Evolutionary conservation across 768 basidiomycete species (phyloP).

Genomic region (Tephrocybe sp.): DNA sequence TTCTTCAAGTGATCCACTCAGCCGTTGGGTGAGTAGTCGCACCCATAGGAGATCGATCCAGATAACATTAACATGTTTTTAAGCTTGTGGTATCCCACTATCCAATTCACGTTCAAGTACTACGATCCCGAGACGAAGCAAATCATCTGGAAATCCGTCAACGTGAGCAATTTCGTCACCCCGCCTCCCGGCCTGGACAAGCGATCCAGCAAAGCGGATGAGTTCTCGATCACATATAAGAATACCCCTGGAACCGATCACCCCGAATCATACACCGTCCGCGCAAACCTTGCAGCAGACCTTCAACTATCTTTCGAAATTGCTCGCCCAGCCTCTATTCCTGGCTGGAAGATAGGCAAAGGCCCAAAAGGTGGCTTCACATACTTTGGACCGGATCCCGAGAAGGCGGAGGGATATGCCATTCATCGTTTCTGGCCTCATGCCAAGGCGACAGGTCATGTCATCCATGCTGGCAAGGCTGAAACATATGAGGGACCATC

Average conservation of each 20-base stretch:
- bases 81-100: conserved; percentile 91
- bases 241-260: conserved; percentile 52
- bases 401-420: conserved; percentile 8
- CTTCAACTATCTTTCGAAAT: conserved; percentile 80
- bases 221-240: conserved; percentile 76
- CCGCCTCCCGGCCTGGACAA: conserved; percentile 81
- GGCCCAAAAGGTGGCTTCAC: conserved; percentile 88
- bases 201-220: conserved; percentile 82
- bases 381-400: conserved; percentile 36
- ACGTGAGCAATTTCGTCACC: conserved; percentile 76
- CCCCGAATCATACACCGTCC: conserved; percentile 79
- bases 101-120: conserved; percentile 92
- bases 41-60: conserved; percentile 13
- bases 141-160: conserved; percentile 83
- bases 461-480: conserved; percentile 68
- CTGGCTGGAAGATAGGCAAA: conserved; percentile 90
- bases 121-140: conserved; percentile 77
- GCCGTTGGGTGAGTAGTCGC: conserved; percentile 21
- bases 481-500: conserved; percentile 60
- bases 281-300: conserved; percentile 76
- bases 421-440: conserved; percentile 12
- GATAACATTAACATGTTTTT: conserved; percentile 11
- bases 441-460: conserved; percentile 46
- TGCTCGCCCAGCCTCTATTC: conserved; percentile 62
- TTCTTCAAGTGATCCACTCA: conserved; percentile 24